Conservation (phyloP, 1,284 basidiomycete genomes). For the Sanghuangporus sanghuang region DNA sequence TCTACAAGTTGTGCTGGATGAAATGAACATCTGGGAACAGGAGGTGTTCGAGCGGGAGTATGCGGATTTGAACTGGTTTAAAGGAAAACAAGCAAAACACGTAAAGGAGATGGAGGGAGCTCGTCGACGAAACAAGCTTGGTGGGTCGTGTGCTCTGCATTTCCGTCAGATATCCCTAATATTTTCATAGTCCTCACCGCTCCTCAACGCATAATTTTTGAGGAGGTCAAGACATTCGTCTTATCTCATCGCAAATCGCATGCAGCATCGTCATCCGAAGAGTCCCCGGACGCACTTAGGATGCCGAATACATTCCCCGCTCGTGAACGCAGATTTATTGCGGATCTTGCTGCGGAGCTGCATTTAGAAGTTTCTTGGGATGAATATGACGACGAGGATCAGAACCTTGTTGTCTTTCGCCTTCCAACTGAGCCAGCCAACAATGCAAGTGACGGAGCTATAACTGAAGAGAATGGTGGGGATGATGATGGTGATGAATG, state of each 20-base stretch:
- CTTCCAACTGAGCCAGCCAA: slow-evolving; percentile 44
- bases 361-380: slow-evolving; percentile 82
- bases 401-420: slow-evolving; percentile 63
- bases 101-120: slow-evolving; percentile 53
- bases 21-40: slow-evolving; percentile 84
- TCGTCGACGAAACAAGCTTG: slow-evolving; percentile 43
- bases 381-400: slow-evolving; percentile 81
- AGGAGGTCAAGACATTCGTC: slow-evolving; percentile 73
- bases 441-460: slow-evolving; percentile 29
- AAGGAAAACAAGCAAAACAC: slow-evolving; percentile 80
- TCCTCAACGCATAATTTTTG: slow-evolving; percentile 72
- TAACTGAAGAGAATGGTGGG: slow-evolving; percentile 41
- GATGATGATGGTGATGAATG: slow-evolving; percentile 44
- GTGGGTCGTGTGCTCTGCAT: slow-evolving; percentile 30
- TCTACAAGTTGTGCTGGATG: slow-evolving; percentile 83
- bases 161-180: neutral
- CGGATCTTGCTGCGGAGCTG: slow-evolving; percentile 67
- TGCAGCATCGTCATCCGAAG: slow-evolving; percentile 30
- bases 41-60: slow-evolving; percentile 91
- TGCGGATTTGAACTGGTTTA: slow-evolving; percentile 84
- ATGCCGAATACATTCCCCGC: slow-evolving; percentile 77
- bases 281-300: slow-evolving; percentile 42
- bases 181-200: slow-evolving; percentile 55
- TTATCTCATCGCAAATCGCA: slow-evolving; percentile 35
- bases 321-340: slow-evolving; percentile 74